Evolutionary conservation across 2,329 filamentous ascomycete species (phyloP).

Genomic region (Stachybotrys elegans): DNA sequence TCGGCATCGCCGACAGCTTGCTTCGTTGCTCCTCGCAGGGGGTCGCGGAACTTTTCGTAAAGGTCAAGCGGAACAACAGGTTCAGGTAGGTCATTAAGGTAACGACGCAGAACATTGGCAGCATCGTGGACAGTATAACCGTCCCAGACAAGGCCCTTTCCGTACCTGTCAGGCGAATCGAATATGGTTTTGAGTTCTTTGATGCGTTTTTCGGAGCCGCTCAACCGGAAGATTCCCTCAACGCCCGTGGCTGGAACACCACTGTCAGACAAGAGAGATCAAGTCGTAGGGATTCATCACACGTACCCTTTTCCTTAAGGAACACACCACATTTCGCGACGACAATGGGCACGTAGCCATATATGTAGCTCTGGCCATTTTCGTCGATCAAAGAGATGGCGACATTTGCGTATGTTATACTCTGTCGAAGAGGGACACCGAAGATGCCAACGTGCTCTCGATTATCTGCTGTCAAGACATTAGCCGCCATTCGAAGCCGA

Average conservation of each 20-base stretch:
- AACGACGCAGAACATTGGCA: conserved; percentile 89
- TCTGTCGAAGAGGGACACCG: conserved; percentile 85
- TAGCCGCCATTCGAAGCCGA: too few species aligned
- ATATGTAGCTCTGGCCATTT: conserved; percentile 91
- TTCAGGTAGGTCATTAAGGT: conserved; percentile 93
- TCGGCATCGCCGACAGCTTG: conserved; percentile 68
- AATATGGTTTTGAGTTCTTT: conserved; percentile 92
- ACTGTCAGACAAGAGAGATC: conserved; percentile 12
- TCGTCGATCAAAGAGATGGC: conserved; percentile 94
- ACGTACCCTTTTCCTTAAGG: conserved; percentile 91
- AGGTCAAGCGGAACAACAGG: conserved; percentile 93
- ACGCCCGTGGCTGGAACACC: conserved; percentile 71
- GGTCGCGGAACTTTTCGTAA: conserved; percentile 86
- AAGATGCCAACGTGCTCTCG: conserved; percentile 76
- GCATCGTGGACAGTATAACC: conserved; percentile 98
- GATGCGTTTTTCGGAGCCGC: conserved; percentile 95
- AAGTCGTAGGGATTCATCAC: conserved; percentile 1
- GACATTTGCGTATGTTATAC: conserved; percentile 96
- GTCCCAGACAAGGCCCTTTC: conserved; percentile 94
- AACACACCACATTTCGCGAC: conserved; percentile 98
- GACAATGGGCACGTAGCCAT: conserved; percentile 96
- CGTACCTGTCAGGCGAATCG: conserved; percentile 90
- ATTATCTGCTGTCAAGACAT: too few species aligned
- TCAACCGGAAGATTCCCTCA: conserved; percentile 94
- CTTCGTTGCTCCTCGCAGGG: conserved; percentile 66